A percentile compares a stretch with the other conserved stretches of the same genome.
phyloP scores from a whole-genome alignment of 345 rosid species.

The Citrus reticulata region DNA sequence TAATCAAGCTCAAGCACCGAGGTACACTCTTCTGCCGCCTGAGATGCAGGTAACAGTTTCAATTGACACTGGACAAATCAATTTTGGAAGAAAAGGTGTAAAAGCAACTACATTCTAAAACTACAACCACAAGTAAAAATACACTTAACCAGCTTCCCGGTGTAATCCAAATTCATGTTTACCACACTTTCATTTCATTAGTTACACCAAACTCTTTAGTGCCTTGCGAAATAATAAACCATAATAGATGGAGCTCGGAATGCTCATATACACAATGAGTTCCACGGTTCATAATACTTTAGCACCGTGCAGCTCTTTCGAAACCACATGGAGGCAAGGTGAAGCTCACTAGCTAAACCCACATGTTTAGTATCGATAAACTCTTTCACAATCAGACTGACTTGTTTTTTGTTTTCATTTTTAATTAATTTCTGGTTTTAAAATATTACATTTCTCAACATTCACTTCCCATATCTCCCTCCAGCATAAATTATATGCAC shows the following conservation, averaged over 20 bases:
- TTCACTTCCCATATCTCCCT: background rate
- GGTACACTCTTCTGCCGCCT: slow-evolving; percentile 95
- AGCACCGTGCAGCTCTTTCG: background rate
- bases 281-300: background rate
- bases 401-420: background rate
- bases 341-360: background rate
- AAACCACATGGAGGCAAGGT: background rate
- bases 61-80: background rate
- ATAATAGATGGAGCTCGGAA: background rate
- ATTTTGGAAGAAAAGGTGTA: background rate
- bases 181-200: background rate
- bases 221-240: background rate
- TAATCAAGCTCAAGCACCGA: slow-evolving; percentile 92
- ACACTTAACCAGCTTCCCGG: background rate
- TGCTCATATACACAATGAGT: background rate
- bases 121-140: background rate
- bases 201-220: background rate
- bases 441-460: background rate
- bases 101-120: background rate
- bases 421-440: too few relatives aligned
- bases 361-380: background rate
- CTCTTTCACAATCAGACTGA: background rate
- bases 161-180: background rate
- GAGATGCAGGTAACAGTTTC: slow-evolving; percentile 8
- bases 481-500: background rate